A percentile compares a stretch with the other conserved stretches of the same genome.
These are phyloP conservation scores for Termitomyces sp. DNA, from an alignment of 768 basidiomycete species.

Conservation along the genomic window DNA sequence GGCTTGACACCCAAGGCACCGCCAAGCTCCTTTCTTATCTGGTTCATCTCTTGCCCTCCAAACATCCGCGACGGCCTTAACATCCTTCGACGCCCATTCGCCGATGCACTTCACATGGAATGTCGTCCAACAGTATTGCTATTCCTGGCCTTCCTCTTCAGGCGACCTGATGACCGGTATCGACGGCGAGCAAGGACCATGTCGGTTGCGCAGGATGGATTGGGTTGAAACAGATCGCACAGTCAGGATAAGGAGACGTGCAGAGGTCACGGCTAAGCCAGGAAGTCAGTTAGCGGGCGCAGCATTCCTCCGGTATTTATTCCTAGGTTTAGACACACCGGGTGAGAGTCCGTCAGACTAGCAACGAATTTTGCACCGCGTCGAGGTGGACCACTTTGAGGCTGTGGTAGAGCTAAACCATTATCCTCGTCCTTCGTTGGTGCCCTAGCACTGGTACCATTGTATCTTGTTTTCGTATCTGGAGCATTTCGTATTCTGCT, in stretches of 20 bases:
- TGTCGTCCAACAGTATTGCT: conserved; percentile 81
- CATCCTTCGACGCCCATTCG: conserved; percentile 82
- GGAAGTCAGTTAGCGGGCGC: conserved; percentile 47
- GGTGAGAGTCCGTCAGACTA: conserved; percentile 22
- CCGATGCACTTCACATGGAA: conserved; percentile 90
- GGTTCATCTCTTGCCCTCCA: conserved; percentile 65
- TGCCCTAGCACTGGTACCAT: neutral
- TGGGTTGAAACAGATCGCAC: conserved; percentile 76
- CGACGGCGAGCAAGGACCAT: conserved; percentile 82
- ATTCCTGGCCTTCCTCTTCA: conserved; percentile 23
- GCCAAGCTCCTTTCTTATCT: conserved; percentile 71
- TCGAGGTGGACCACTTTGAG: conserved; percentile 1
- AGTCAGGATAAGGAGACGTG: conserved; percentile 70
- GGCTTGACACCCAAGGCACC: conserved; percentile 90
- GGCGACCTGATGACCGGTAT: conserved; percentile 33
- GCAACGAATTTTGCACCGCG: conserved; percentile 32
- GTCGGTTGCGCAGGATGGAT: conserved; percentile 76
- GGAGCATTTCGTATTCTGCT: neutral
- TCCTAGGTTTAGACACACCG: conserved; percentile 4
- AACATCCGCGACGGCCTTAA: conserved; percentile 66
- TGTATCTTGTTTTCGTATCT: neutral
- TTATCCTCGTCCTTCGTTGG: neutral
- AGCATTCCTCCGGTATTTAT: conserved; percentile 1
- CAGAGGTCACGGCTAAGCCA: conserved; percentile 60
- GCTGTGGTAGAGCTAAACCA: neutral